Percentiles rank a stretch among this genome's conserved stretches.
phyloP scores from a whole-genome alignment of 2,329 filamentous ascomycete species.

The Trichocomaceae sp. region DNA sequence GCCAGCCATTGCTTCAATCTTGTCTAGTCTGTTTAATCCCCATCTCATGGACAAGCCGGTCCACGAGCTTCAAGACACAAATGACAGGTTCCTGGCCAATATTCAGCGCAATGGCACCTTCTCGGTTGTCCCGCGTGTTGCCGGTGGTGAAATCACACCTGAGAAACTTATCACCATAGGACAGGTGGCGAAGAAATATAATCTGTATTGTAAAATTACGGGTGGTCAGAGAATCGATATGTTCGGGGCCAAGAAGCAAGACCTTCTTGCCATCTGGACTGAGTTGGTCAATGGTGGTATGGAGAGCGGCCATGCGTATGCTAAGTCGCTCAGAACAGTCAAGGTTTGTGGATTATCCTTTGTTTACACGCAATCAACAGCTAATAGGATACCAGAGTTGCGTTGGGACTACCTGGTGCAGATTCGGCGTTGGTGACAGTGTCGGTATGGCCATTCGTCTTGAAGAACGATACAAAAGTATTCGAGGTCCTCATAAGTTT shows the following conservation, averaged over 20 bases:
- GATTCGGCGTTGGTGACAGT: slow-evolving; percentile 81
- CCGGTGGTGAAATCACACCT: slow-evolving; percentile 80
- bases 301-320: slow-evolving; percentile 87
- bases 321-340: slow-evolving; percentile 79
- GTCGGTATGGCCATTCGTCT: slow-evolving; percentile 84
- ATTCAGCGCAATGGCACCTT: slow-evolving; percentile 90
- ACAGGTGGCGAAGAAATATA: slow-evolving; percentile 74
- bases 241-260: slow-evolving; percentile 85
- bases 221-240: slow-evolving; percentile 87
- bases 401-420: slow-evolving; percentile 85
- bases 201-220: slow-evolving; percentile 85
- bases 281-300: slow-evolving; percentile 74
- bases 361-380: neutral
- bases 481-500: slow-evolving; percentile 82
- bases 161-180: slow-evolving; percentile 80
- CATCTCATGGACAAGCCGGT: slow-evolving; percentile 67
- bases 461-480: slow-evolving; percentile 87
- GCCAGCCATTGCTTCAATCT: slow-evolving; percentile 71
- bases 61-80: slow-evolving; percentile 80
- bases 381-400: slow-evolving; percentile 53
- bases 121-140: slow-evolving; percentile 75
- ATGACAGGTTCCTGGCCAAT: slow-evolving; percentile 80
- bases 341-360: slow-evolving; percentile 45
- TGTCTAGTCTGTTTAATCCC: slow-evolving; percentile 74
- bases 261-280: slow-evolving; percentile 75